Evolutionary conservation across 805 yeast species (phyloP).

Genomic region (Cephaloascus fragrans): DNA sequence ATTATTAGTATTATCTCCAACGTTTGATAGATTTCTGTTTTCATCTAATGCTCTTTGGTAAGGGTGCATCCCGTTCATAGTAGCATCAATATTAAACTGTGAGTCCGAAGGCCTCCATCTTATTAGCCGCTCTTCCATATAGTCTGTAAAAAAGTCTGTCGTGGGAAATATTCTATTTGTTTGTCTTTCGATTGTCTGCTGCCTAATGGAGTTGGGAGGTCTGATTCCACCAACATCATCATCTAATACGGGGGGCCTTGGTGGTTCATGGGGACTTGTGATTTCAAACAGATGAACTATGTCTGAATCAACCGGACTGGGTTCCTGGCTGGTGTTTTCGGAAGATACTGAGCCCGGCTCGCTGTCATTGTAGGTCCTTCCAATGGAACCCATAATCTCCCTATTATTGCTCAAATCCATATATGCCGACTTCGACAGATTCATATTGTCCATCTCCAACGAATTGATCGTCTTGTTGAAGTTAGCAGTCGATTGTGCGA

Average conservation of each 20-base stretch:
- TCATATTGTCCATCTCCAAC: no score
- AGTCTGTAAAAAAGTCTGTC: constrained; percentile 11
- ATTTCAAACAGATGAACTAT: background rate
- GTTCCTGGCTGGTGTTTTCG: no score
- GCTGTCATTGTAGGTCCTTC: no score
- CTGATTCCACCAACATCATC: background rate
- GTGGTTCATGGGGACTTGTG: constrained; percentile 1
- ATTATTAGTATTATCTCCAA: background rate
- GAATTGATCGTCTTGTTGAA: no score
- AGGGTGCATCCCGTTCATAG: constrained; percentile 19
- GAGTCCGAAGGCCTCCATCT: constrained; percentile 23
- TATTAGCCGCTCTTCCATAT: constrained; percentile 19
- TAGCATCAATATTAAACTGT: constrained; percentile 17
- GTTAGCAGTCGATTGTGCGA: no score
- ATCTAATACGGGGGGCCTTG: background rate
- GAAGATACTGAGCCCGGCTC: no score
- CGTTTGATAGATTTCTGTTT: background rate
- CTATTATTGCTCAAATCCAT: no score
- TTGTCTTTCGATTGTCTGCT: constrained; percentile 15
- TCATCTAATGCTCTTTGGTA: constrained; percentile 10
- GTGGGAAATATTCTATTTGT: constrained; percentile 15
- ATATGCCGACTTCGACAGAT: no score
- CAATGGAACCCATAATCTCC: no score
- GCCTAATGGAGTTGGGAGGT: constrained; percentile 7
- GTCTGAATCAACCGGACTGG: background rate